Conservation (phyloP, 768 basidiomycete species). For the Boletus fagicola region DNA sequence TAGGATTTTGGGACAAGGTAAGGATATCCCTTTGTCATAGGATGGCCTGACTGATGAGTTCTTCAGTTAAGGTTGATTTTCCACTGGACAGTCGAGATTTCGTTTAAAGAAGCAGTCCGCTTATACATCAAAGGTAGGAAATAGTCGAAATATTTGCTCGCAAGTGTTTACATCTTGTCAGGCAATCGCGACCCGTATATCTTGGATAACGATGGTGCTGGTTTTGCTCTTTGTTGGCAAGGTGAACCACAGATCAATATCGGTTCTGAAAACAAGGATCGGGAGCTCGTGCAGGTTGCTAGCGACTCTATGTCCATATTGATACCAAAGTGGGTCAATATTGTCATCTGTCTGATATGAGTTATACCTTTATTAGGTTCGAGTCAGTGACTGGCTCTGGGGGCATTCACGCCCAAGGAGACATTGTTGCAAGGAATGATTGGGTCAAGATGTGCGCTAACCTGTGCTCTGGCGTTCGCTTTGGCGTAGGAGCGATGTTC, state of each 20-base stretch:
- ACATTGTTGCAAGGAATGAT: conserved; percentile 28
- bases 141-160: background rate
- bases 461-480: conserved; percentile 78
- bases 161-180: conserved; percentile 31
- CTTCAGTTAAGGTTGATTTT: conserved; percentile 68
- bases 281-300: conserved; percentile 78
- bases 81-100: conserved; percentile 74
- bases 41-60: conserved; percentile 4
- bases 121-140: conserved; percentile 80
- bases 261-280: conserved; percentile 65
- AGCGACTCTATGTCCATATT: conserved; percentile 80
- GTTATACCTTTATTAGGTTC: conserved; percentile 19
- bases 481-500: conserved; percentile 78
- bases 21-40: conserved; percentile 14
- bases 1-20: conserved; percentile 97
- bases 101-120: conserved; percentile 70
- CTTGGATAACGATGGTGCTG: conserved; percentile 69
- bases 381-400: conserved; percentile 10
- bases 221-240: conserved; percentile 83
- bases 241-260: conserved; percentile 71
- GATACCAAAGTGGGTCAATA: conserved; percentile 73
- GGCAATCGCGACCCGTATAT: conserved; percentile 82
- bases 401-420: conserved; percentile 21
- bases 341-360: background rate
- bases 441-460: conserved; percentile 78